phyloP scores from a whole-genome alignment of 257 asterid species.

The Solanum pimpinellifolium region DNA sequence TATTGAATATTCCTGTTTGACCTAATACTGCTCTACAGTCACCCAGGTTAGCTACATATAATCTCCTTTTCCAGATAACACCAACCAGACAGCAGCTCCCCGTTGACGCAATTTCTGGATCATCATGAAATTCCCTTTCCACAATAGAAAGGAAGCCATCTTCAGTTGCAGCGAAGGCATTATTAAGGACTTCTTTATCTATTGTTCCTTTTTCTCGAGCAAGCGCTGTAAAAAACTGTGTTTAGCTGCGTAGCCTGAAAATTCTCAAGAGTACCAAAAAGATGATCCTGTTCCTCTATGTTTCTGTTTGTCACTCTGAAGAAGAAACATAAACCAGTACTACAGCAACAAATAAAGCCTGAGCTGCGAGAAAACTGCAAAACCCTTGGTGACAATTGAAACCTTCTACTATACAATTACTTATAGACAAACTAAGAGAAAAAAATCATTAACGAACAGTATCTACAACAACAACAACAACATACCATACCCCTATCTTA shows the following conservation, averaged over 20 bases:
- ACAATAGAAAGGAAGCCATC: conserved; percentile 47
- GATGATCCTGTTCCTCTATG: neutral
- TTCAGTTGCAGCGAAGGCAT: conserved; percentile 56
- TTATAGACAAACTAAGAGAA: neutral
- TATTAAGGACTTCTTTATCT: conserved; percentile 36
- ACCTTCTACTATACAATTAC: neutral
- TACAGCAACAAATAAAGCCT: neutral
- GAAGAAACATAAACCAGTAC: neutral
- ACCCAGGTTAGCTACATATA: conserved; percentile 64
- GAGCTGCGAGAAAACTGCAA: neutral
- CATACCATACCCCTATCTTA: too few relatives aligned
- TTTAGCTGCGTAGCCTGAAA: neutral
- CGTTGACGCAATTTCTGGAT: conserved; percentile 37
- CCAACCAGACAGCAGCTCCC: conserved; percentile 88
- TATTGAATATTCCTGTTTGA: conserved; percentile 23
- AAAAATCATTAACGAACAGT: neutral
- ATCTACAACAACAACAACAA: too few relatives aligned
- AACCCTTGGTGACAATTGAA: neutral
- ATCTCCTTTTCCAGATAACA: conserved; percentile 49
- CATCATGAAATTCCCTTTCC: conserved; percentile 23
- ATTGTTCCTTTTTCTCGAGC: conserved; percentile 50
- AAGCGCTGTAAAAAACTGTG: conserved; percentile 26
- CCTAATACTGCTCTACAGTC: conserved; percentile 90
- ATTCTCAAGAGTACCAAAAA: neutral
- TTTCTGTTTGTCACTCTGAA: neutral